Evolutionary conservation across 2,329 filamentous ascomycete species (phyloP), one percentile per base, ranked within the genome.

Genomic region (Orbilia brochopaga): DNA sequence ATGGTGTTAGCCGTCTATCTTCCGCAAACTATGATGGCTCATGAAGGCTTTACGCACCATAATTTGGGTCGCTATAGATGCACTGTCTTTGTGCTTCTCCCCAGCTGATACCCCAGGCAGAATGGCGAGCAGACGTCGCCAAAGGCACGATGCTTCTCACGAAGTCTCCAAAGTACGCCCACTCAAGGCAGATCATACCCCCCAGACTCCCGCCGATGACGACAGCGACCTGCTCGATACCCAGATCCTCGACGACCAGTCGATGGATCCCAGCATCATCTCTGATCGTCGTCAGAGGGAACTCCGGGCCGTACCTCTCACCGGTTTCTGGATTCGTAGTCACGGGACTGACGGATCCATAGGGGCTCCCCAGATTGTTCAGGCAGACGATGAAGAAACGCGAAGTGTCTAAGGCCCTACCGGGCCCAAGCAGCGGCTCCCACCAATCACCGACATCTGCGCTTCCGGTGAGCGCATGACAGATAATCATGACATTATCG

Each of bases 51-150:
- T 21, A 52, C 65, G 30, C 58, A 74, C 74, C 76, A 79, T 99
- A 99, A 82, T 97, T 97, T 32, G 94, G 94, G 79, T 99, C 94
- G 42, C 91, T 92, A 81, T 97, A 99, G 79, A 99, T 97, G 83
- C 90, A 92, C 81, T 94, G 90, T 57, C 91, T 85, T 79, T 95
- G 91, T 2, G 90, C 90, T 79, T 94, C 91, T 46, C 90, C 90
- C 91, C 91, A 95, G 80, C 89, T 92, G 77, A 94, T 95, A 23
- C 91, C 89, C 91, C 91, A 95, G 3, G 91, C 91, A 77, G 90
- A 93, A 79, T 94, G 91, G 46, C 88, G 84, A 75, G 89, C 90
- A 6, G 90, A 93, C 4, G 91, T 94, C 21, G 91, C 91, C 76
- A 95, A 93, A 13, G 91, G 89, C 8, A 94, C 88, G 75, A 94